A percentile compares a stretch with the other conserved stretches of the same genome.
Conservation (phyloP, 352 stramenopile species). For the Phytophthora colocasiae region DNA sequence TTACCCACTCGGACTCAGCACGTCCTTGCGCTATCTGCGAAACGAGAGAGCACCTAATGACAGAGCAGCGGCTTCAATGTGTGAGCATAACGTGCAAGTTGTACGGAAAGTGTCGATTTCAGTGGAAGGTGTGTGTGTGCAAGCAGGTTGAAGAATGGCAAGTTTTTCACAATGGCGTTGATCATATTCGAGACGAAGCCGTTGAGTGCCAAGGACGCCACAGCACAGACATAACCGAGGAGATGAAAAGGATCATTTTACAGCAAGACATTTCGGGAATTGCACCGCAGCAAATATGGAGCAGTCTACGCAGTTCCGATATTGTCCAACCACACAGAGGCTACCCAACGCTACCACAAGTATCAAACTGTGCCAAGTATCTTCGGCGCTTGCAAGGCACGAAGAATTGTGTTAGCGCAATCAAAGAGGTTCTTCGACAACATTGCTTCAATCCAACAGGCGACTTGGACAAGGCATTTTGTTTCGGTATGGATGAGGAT, state of each 20-base stretch:
- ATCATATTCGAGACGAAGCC: background rate
- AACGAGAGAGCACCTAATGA: slow-evolving; percentile 7
- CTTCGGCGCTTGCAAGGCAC: slow-evolving; percentile 3
- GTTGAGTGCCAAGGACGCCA: background rate
- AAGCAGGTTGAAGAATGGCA: background rate
- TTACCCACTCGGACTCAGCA: slow-evolving; percentile 5
- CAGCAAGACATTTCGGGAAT: slow-evolving; percentile 16
- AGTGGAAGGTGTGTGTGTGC: background rate
- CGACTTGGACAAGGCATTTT: slow-evolving; percentile 4
- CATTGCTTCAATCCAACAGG: background rate
- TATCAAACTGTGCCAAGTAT: slow-evolving; percentile 16
- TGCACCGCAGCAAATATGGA: slow-evolving; percentile 6
- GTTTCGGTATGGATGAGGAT: background rate
- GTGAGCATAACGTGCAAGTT: slow-evolving; percentile 3
- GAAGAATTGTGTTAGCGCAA: slow-evolving; percentile 2
- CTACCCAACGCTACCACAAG: slow-evolving; percentile 5
- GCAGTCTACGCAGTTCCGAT: slow-evolving; percentile 4
- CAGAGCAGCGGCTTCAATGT: slow-evolving; percentile 2
- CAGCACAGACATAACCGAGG: background rate
- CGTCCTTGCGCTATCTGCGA: background rate
- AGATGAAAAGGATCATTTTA: slow-evolving; percentile 18
- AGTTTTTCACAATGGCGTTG: background rate
- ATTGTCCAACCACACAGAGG: slow-evolving; percentile 2
- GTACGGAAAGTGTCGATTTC: background rate
- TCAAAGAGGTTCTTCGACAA: background rate